phyloP scores from a whole-genome alignment of 208 protist species.

The Leishmania gerbilli region DNA sequence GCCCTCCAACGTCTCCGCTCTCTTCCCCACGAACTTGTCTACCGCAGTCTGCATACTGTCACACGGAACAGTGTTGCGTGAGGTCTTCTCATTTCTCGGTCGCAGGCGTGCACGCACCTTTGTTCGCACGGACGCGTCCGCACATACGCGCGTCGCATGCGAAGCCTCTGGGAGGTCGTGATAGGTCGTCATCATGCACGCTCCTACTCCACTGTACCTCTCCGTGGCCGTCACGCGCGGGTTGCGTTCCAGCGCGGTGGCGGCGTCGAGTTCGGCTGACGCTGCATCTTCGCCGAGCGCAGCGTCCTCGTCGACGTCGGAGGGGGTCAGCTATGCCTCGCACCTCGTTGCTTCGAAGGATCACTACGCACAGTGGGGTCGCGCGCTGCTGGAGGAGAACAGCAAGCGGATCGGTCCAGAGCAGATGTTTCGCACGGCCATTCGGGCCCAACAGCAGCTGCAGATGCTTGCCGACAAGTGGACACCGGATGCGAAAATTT shows the following conservation, averaged over 20 bases:
- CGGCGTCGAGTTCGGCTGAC: not conserved
- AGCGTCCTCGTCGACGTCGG: not conserved
- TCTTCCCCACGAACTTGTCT: no score
- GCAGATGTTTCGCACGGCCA: constrained; percentile 87
- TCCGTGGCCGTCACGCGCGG: constrained; percentile 21
- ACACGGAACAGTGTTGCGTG: not conserved
- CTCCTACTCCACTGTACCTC: constrained; percentile 13
- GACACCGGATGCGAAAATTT: constrained; percentile 91
- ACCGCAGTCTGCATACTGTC: not conserved
- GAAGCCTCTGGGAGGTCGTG: not conserved
- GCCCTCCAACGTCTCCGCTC: not conserved
- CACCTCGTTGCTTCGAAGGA: constrained; percentile 48
- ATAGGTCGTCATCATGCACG: constrained; percentile 1
- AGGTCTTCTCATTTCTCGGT: not conserved
- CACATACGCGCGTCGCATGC: not conserved
- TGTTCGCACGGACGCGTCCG: not conserved
- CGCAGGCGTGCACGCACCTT: not conserved
- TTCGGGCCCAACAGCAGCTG: constrained; percentile 79
- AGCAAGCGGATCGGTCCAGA: constrained; percentile 81
- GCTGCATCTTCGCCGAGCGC: not conserved
- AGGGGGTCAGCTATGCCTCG: constrained; percentile 17
- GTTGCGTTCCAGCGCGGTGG: not conserved
- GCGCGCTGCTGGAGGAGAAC: constrained; percentile 73
- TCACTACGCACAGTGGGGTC: constrained; percentile 84
- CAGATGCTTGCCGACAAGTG: constrained; percentile 87